Base-by-base conservation (phyloP, 2,329 filamentous ascomycete species). In the Sclerotinia glacialis region DNA sequence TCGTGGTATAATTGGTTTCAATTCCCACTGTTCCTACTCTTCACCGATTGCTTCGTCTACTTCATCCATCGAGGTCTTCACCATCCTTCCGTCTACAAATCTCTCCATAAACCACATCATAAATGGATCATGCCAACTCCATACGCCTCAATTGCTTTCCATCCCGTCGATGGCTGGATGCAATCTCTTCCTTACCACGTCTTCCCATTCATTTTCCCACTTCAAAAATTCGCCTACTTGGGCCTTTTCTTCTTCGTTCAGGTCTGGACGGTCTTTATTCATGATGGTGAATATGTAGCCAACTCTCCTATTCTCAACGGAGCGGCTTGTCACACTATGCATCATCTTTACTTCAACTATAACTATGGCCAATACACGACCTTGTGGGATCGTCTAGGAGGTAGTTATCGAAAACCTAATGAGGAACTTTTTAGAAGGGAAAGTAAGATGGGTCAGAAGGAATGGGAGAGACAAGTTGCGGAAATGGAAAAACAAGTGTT, bases 111-210 rank as follows among this genome's bases (percentile, higher is more conserved):
- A 86, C 89, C 93, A 71, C 94, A 98, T 80, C 94, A 98, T 87
- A 97, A 97, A 83, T 98, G 94, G 94, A 97, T 98, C 80, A 96
- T 97, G 92, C 94, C 94, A 3, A 96, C 92, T 3, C 94, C 94
- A 0, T 97, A 87, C 78, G 93, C 94, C 52, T 93, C 89, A 73
- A 91, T 97, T 76, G 94, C 94, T 67, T 98, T 98, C 85, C 93
- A 98, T 81, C 93, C 94, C 0, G 78, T 97, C 63, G 94, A 98
- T 76, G 94, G 94, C 75, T 97, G 89, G 80, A 85, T 88, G 14
- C 94, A 98, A 81, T 91, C 90, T 68, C 77, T 96, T 56, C 94
- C 94, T 0, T 98, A 98, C 81, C 94, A 98, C 80, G 74, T 97
- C 72, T 97, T 94, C 81, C 92, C 93, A 5, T 92, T 97, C 80